phyloP scores from a whole-genome alignment of 345 rosid species.

The Dipteronia dyeriana region DNA sequence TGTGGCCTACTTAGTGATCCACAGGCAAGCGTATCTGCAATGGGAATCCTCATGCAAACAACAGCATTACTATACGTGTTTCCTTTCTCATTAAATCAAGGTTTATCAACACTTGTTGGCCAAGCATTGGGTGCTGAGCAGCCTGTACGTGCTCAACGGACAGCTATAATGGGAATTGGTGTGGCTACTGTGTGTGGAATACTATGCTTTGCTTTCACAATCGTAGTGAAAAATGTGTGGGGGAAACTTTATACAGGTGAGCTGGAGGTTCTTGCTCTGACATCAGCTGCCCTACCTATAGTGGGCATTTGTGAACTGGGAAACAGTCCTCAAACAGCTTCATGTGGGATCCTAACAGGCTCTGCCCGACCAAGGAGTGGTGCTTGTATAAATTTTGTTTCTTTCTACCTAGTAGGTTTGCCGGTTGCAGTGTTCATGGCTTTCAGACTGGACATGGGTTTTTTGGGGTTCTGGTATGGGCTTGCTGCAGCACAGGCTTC shows the following conservation, averaged over 20 bases:
- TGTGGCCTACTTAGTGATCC: constrained; percentile 35
- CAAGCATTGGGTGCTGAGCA: constrained; percentile 32
- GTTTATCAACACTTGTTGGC: constrained; percentile 35
- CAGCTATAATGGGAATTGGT: constrained; percentile 27
- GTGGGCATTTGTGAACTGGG: constrained; percentile 42
- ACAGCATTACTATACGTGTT: constrained; percentile 38
- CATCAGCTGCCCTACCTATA: constrained; percentile 32
- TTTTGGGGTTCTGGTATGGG: constrained; percentile 31
- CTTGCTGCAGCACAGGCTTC: constrained; percentile 40
- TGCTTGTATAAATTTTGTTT: constrained; percentile 27
- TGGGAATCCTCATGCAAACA: constrained; percentile 42
- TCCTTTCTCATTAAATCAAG: constrained; percentile 32
- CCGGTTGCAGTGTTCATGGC: constrained; percentile 26
- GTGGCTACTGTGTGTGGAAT: constrained; percentile 27
- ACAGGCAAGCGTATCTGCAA: constrained; percentile 35
- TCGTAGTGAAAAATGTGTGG: constrained; percentile 27
- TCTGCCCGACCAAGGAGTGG: constrained; percentile 29
- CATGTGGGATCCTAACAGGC: constrained; percentile 34
- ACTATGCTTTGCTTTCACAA: constrained; percentile 23
- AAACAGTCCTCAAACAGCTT: constrained; percentile 39
- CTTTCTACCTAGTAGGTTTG: constrained; percentile 40
- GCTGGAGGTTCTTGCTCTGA: constrained; percentile 31
- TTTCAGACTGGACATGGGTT: constrained; percentile 18
- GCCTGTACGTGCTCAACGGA: constrained; percentile 24
- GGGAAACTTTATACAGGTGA: constrained; percentile 34